Percentiles rank a stretch among this genome's conserved stretches.
Conservation (phyloP, 2,329 filamentous ascomycete species). For the Penicillium sp. region DNA sequence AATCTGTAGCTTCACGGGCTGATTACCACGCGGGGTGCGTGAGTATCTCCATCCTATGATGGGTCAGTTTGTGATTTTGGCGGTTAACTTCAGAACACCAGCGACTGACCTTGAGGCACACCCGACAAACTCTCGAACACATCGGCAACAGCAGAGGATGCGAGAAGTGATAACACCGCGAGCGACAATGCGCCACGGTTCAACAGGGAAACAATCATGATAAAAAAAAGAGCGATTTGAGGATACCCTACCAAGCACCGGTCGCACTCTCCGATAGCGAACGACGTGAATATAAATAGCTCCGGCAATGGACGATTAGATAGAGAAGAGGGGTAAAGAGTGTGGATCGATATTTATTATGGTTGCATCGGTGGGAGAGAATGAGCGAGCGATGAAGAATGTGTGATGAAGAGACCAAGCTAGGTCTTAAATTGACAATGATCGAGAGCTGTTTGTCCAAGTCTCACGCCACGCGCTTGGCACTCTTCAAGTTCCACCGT, state of each 20-base stretch:
- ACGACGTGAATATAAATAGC: slow-evolving; percentile 17
- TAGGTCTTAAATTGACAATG: background rate
- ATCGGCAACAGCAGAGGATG: slow-evolving; percentile 31
- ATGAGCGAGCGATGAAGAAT: slow-evolving; percentile 11
- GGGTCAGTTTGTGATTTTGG: background rate
- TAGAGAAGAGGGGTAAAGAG: slow-evolving; percentile 11
- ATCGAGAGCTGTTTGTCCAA: background rate
- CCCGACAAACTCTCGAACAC: slow-evolving; percentile 37
- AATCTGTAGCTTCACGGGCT: slow-evolving; percentile 35
- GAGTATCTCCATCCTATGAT: slow-evolving; percentile 35
- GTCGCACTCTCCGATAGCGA: background rate
- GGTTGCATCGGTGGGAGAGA: slow-evolving; percentile 24
- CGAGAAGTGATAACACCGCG: slow-evolving; percentile 29
- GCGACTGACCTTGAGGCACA: slow-evolving; percentile 35
- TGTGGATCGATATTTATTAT: slow-evolving; percentile 23
- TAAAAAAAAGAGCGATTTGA: slow-evolving; percentile 11
- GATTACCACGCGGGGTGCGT: slow-evolving; percentile 24
- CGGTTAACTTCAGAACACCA: background rate
- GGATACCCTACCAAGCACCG: background rate
- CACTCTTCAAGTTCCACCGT: background rate
- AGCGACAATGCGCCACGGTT: slow-evolving; percentile 31
- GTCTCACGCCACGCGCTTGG: slow-evolving; percentile 5
- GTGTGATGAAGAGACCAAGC: background rate
- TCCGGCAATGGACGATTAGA: background rate
- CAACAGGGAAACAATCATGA: slow-evolving; percentile 30